Conservation (phyloP, 2,329 filamentous ascomycete species). For the Leptodontidium sp. region DNA sequence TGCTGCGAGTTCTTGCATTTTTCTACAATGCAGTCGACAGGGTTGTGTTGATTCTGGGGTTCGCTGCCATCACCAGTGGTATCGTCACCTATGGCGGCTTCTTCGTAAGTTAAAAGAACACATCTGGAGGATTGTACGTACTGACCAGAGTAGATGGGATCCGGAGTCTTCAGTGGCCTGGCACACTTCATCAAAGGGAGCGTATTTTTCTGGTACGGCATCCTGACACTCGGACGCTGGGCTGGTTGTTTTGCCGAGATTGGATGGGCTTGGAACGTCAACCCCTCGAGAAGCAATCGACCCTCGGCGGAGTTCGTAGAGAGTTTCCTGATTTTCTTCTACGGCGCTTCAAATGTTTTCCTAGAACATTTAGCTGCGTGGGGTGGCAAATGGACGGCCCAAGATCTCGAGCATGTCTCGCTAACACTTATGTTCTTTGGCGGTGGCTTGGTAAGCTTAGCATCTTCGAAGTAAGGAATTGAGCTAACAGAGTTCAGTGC, state of each 20-base stretch:
- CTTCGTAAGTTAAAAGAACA: conserved; percentile 69
- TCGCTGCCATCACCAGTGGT: conserved; percentile 75
- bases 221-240: conserved; percentile 88
- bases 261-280: conserved; percentile 95
- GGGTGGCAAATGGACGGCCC: conserved; percentile 75
- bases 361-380: conserved; percentile 84
- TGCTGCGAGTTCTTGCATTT: conserved; percentile 65
- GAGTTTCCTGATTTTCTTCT: conserved; percentile 88
- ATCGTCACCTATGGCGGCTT: conserved; percentile 82
- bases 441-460: conserved; percentile 77
- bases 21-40: conserved; percentile 77
- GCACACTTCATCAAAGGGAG: conserved; percentile 95
- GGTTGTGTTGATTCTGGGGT: conserved; percentile 79
- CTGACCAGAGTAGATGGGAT: conserved; percentile 62
- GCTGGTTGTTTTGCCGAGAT: conserved; percentile 88
- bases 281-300: conserved; percentile 67
- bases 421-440: conserved; percentile 95
- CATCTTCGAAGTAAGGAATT: background rate
- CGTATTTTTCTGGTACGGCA: conserved; percentile 92
- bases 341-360: conserved; percentile 90
- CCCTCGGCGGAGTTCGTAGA: conserved; percentile 90
- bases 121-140: conserved; percentile 5
- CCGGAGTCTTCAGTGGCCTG: conserved; percentile 77
- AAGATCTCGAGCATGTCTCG: conserved; percentile 89
- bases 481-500: conserved; percentile 54